phyloP scores from a whole-genome alignment of 179 eudicot species.

The Drosera spatulata region DNA sequence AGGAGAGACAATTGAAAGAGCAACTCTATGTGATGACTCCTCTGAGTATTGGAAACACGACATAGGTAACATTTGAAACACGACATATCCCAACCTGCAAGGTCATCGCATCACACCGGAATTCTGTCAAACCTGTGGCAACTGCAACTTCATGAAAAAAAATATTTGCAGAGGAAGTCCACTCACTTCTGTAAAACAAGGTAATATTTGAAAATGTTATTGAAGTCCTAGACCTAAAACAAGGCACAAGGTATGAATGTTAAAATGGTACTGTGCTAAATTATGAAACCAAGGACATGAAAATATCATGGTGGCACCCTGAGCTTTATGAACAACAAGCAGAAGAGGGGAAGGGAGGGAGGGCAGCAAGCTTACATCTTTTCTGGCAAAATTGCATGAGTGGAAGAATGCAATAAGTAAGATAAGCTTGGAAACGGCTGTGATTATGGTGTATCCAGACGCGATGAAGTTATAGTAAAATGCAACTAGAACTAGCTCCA shows the following conservation, averaged over 20 bases:
- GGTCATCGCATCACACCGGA: conserved; percentile 4
- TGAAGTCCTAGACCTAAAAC: too few species aligned
- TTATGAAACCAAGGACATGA: too few species aligned
- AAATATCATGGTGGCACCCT: too few species aligned
- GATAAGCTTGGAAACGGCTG: conserved; percentile 58
- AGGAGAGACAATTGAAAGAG: conserved; percentile 40
- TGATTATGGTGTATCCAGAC: conserved; percentile 53
- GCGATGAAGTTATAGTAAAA: conserved; percentile 64
- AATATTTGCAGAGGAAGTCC: too few species aligned
- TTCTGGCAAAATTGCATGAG: conserved; percentile 64
- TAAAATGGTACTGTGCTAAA: too few species aligned
- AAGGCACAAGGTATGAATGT: too few species aligned
- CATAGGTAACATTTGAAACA: conserved; percentile 61
- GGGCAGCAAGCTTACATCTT: conserved; percentile 41
- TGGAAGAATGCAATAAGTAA: conserved; percentile 41
- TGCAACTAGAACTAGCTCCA: conserved; percentile 39
- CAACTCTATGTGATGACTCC: conserved; percentile 51
- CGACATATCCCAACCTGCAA: conserved; percentile 75
- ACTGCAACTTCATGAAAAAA: too few species aligned
- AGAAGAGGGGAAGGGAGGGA: conserved; percentile 8
- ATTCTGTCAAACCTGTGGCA: too few species aligned
- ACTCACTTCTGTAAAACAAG: too few species aligned
- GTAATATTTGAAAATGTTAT: too few species aligned
- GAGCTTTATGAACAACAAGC: too few species aligned
- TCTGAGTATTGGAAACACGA: conserved; percentile 66